phyloP scores from a whole-genome alignment of 768 basidiomycete species.

The Termitomyces heimii region DNA sequence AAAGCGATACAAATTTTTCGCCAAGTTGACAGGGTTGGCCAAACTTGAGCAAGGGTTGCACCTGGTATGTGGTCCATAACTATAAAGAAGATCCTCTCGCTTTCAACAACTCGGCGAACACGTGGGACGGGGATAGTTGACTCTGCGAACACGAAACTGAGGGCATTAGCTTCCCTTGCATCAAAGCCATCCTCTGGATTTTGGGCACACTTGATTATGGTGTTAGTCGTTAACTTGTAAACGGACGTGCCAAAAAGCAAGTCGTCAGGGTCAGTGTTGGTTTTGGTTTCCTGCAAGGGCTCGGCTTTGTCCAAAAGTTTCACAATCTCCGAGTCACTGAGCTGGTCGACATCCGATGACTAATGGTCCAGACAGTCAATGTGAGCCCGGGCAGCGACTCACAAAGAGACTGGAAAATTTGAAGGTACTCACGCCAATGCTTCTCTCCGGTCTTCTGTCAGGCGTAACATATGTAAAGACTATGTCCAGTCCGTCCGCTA shows the following conservation, averaged over 20 bases:
- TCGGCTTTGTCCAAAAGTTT: neutral
- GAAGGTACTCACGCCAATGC: too few species aligned
- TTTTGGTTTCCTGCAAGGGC: neutral
- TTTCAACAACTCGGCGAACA: too few species aligned
- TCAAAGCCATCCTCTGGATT: too few species aligned
- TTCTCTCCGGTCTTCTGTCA: too few species aligned
- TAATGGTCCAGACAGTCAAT: neutral
- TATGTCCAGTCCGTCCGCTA: too few species aligned
- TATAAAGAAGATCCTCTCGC: neutral
- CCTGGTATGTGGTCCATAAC: slow-evolving; percentile 17
- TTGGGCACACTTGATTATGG: too few species aligned
- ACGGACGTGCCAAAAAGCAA: neutral
- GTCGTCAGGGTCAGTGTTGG: neutral
- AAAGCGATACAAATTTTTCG: slow-evolving; percentile 14
- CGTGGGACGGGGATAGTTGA: too few species aligned
- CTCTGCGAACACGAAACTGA: too few species aligned
- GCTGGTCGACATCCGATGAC: neutral
- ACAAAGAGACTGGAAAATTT: too few species aligned
- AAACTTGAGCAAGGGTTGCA: slow-evolving; percentile 9
- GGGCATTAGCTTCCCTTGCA: too few species aligned
- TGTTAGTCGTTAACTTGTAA: neutral
- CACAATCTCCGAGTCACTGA: neutral
- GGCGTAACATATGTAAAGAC: too few species aligned
- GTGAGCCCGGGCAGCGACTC: neutral
- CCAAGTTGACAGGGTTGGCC: slow-evolving; percentile 3